Evolutionary conservation across 73 alveolate genomes (phyloP).

Genomic region (Halteria grandinella): DNA sequence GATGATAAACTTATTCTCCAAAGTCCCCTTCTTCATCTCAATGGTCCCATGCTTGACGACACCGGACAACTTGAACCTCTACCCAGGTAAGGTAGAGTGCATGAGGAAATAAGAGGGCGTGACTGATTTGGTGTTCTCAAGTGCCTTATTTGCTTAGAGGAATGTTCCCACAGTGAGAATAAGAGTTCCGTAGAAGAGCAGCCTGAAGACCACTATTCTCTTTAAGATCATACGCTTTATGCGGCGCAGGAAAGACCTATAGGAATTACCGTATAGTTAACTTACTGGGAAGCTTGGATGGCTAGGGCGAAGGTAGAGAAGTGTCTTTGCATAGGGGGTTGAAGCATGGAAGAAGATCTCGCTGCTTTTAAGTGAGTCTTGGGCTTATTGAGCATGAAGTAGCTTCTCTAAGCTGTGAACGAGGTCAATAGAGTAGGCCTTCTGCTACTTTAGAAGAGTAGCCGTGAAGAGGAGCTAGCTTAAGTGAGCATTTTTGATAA

Average conservation of each 20-base stretch:
- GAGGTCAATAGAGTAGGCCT: too few species aligned
- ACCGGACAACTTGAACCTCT: constrained; percentile 65
- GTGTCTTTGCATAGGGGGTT: too few species aligned
- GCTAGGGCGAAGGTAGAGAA: constrained; percentile 33
- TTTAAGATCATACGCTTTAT: constrained; percentile 63
- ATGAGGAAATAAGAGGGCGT: constrained; percentile 60
- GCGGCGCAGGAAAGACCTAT: constrained; percentile 53
- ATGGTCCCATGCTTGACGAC: constrained; percentile 59
- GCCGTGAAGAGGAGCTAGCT: too few species aligned
- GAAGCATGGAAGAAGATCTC: too few species aligned
- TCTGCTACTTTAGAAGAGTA: too few species aligned
- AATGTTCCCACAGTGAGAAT: constrained; percentile 41
- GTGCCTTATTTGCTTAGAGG: constrained; percentile 21
- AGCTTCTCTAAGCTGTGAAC: too few species aligned
- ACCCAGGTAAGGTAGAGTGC: constrained; percentile 60
- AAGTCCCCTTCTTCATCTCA: constrained; percentile 68
- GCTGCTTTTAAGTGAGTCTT: too few species aligned
- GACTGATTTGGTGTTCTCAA: constrained; percentile 6
- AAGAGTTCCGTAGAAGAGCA: constrained; percentile 61
- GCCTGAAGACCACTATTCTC: constrained; percentile 67
- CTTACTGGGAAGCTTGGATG: constrained; percentile 26
- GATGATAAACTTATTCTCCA: constrained; percentile 58
- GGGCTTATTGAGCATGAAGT: too few species aligned
- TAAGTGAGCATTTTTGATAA: too few species aligned
- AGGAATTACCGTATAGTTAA: too few species aligned